Conservation (phyloP, 371 early-diverging fungal species). For the Zychaea mexicana region DNA sequence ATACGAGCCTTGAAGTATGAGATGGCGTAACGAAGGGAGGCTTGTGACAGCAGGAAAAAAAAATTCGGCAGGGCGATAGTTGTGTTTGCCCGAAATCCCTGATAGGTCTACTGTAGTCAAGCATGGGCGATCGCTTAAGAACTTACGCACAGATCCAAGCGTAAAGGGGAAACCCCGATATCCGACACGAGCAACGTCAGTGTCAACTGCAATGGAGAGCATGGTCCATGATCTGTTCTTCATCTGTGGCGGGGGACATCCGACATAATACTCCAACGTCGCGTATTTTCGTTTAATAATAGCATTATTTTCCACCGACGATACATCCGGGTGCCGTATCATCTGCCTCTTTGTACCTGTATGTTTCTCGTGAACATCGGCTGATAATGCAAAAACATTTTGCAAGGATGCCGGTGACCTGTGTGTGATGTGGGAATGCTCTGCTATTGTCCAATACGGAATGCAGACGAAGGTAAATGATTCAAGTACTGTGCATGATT, state of each 20-base stretch:
- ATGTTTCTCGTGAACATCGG: not conserved
- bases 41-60: not conserved
- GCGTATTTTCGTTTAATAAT: not conserved
- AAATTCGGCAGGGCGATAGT: not conserved
- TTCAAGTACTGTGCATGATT: not conserved
- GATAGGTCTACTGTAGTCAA: not conserved
- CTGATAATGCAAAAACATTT: not conserved
- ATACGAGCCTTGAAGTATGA: not conserved
- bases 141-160: not conserved
- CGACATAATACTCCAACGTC: not conserved
- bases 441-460: not conserved
- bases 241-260: not conserved
- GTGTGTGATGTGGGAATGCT: not conserved
- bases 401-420: not conserved
- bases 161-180: not conserved
- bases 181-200: not conserved
- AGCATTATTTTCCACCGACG: not conserved
- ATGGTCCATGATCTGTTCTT: not conserved
- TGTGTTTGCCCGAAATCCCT: not conserved
- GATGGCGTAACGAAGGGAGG: not conserved
- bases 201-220: not conserved
- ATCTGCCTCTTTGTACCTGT: not conserved
- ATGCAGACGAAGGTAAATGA: not conserved
- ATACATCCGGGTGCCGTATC: not conserved
- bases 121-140: not conserved